Evolutionary conservation across 2,329 filamentous ascomycete genomes (phyloP).

Genomic region (Colletotrichum sp.): DNA sequence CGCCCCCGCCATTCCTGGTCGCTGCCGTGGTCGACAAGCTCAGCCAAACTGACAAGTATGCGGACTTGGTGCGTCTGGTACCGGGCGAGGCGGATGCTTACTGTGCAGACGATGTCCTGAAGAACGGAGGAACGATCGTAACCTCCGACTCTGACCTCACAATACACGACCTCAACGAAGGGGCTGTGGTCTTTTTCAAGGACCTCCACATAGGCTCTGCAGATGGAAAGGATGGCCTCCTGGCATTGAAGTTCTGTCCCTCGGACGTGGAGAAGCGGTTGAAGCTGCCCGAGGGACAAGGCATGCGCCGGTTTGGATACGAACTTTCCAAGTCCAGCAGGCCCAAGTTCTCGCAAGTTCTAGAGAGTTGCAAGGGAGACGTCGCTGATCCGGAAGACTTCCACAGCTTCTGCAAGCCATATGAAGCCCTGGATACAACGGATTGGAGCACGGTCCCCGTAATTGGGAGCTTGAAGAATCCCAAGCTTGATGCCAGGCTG

Average conservation of each 20-base stretch:
- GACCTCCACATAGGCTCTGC: conserved; percentile 54
- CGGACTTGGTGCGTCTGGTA: conserved; percentile 60
- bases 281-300: conserved; percentile 35
- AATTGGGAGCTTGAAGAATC: not conserved
- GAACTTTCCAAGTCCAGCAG: conserved; percentile 35
- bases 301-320: conserved; percentile 40
- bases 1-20: conserved; percentile 73
- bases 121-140: conserved; percentile 62
- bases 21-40: conserved; percentile 78
- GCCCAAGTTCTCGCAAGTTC: conserved; percentile 21
- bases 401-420: conserved; percentile 35
- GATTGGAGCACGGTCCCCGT: conserved; percentile 13
- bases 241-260: conserved; percentile 30
- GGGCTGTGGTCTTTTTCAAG: conserved; percentile 71
- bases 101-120: conserved; percentile 71
- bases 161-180: conserved; percentile 72
- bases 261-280: conserved; percentile 46
- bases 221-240: conserved; percentile 21
- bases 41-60: conserved; percentile 45
- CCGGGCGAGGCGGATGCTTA: conserved; percentile 86
- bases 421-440: conserved; percentile 22
- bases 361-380: conserved; percentile 12
- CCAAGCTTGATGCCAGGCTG: conserved; percentile 39
- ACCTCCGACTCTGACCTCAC: conserved; percentile 91
- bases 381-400: conserved; percentile 27